Evolutionary conservation across 805 yeast species (phyloP), one percentile per base, ranked within the genome.

Genomic region (Myxozyma lipomycoides): DNA sequence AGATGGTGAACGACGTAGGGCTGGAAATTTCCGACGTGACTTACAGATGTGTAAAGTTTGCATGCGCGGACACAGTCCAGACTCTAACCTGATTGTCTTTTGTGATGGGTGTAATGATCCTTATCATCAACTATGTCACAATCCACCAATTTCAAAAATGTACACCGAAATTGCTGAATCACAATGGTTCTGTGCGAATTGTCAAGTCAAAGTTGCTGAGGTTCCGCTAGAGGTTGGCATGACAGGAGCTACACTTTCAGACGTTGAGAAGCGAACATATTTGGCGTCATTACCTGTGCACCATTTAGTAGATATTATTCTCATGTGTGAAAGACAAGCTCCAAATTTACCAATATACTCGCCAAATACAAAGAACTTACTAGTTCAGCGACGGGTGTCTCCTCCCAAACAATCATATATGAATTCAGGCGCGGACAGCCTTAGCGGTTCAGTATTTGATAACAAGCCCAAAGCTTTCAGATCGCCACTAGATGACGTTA

Each of bases 51-150:
- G 74, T 59, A 64, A 64, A 26, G 63, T 67, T 12, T 71, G 75
- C 55, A 66, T 66, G 43, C 62, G 73, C 19, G 70, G 70, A 7
- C 67, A 66, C 51, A 60, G 69, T 38, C 67, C 67, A 5, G 63
- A 63, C 7, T 62, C 62, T 40, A 70, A 63, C 57, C 68, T 64
- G 42, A 64, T 69, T 23, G 72, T 70, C 10, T 69, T 69, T 45
- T 70, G 74, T 55, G 69, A 67, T 51, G 70, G 68, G 45, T 74
- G 76, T 63, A 60, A 63, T 30, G 64, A 68, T 17, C 71, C 73
- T 1, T 70, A 67, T 52, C 74, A 70, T 40, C 71, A 70, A 48
- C 60, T 69, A 24, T 70, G 74, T 51, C 74, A 70, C 56, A 61
- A 60, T 22, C 75, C 75, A 12, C 67, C 64, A 9, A 67, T 71